These are phyloP conservation scores for Pseudonitzschia multiseries DNA, from an alignment of 108 stramenopile species.

Conservation along the genomic window DNA sequence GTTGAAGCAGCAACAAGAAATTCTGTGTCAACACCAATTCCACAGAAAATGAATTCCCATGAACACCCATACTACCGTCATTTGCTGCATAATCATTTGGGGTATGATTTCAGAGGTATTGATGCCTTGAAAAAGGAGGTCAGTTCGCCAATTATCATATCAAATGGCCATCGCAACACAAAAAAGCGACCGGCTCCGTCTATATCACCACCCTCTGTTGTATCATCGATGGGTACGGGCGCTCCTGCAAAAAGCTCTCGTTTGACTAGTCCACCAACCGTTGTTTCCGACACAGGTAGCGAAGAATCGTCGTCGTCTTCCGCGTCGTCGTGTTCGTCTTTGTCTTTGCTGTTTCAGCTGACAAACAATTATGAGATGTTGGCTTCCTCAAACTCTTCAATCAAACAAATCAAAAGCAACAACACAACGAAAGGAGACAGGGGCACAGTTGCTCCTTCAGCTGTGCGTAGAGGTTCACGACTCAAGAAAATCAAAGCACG, in stretches of 20 bases:
- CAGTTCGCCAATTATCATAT: too few species aligned
- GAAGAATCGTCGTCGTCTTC: conserved; percentile 12
- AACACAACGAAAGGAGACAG: neutral
- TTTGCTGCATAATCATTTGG: neutral
- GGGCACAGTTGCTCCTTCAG: too few species aligned
- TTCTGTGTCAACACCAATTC: neutral
- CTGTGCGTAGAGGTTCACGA: too few species aligned
- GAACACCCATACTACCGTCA: neutral
- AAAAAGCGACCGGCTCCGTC: conserved; percentile 9
- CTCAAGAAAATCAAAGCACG: too few species aligned
- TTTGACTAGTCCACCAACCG: neutral
- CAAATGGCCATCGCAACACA: neutral
- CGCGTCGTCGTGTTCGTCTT: neutral
- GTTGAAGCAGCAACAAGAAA: neutral
- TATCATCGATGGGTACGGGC: neutral
- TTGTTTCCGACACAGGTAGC: conserved; percentile 3
- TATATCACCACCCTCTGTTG: neutral
- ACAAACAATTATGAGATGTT: neutral
- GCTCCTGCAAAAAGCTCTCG: neutral
- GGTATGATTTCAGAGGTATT: neutral
- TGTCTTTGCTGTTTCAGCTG: too few species aligned
- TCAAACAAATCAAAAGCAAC: neutral
- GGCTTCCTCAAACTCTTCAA: neutral
- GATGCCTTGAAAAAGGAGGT: too few species aligned
- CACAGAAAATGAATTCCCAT: neutral